Base-by-base conservation (phyloP, 768 basidiomycete genomes). In the Calocybe gangraenosa region DNA sequence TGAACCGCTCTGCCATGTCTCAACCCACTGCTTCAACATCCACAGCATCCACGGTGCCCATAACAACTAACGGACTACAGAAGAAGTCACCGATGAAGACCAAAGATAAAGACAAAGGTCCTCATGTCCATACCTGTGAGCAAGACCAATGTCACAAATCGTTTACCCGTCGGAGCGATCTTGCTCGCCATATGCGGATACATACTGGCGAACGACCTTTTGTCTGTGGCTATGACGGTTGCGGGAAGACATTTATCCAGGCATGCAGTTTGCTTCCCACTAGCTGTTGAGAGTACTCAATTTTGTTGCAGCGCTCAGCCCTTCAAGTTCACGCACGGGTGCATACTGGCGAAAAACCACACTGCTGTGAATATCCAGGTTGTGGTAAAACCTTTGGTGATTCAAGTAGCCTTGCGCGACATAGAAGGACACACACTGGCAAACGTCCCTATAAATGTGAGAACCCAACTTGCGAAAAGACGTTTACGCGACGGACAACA, bases 281-380 rank as follows among this genome's bases (percentile, higher is more conserved):
- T 31, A 37, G 20, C 37, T 37, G 19, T 14, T 45, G 21, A 14
- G 23, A 35, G 44, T 32, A 36, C 51, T 50, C 36, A 49, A 40
- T 36, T 19, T 41, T 54, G 51, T 48, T 50, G 49, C 62, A 95
- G 87, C 82, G 89, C 43, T 93, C 91, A 15, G 92, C 92, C 20
- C 70, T 95, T 46, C 88, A 89, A 49, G 92, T 95, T 1, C 92
- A 95, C 62, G 72, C 76, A 40, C 82, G 92, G 15, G 89, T 92
- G 2, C 92, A 95, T 60, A 93, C 92, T 3, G 92, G 92, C 31
- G 92, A 95, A 68, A 89, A 91, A 56, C 92, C 92, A 8, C 92
- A 95, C 62, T 78, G 74, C 39, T 95, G 92, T 67, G 88, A 91
- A 68, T 91, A 92, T 61, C 87, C 86, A 2, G 87, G 81, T 7